phyloP scores from a whole-genome alignment of 169 alveolate species.

The Besnoitia besnoiti region DNA sequence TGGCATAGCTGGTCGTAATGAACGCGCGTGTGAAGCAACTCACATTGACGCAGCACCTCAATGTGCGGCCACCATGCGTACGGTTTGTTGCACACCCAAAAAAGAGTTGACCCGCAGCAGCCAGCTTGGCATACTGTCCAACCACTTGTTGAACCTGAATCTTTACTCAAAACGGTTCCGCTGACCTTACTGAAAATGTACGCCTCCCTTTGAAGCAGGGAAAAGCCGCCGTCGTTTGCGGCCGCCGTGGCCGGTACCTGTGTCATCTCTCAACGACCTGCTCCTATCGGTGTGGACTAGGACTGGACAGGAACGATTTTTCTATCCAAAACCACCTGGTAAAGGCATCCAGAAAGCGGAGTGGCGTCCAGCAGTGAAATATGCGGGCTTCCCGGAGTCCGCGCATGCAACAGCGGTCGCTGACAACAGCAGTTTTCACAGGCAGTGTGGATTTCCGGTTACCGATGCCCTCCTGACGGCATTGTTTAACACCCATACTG shows the following conservation, averaged over 20 bases:
- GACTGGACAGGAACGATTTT: no score
- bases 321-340: no score
- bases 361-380: no score
- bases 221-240: not conserved
- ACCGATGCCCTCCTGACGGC: no score
- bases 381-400: no score
- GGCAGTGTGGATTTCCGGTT: no score
- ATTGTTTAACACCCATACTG: no score
- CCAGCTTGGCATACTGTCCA: not conserved
- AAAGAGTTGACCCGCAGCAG: not conserved
- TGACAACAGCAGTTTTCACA: no score
- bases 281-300: no score
- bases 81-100: constrained; percentile 23
- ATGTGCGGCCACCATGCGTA: constrained; percentile 4
- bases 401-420: no score
- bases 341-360: no score
- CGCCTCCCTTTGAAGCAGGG: not conserved
- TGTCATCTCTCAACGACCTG: not conserved
- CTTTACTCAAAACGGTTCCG: not conserved
- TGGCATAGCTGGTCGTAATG: not conserved
- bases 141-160: not conserved
- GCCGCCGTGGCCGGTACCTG: not conserved
- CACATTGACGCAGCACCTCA: constrained; percentile 16
- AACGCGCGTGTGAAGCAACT: not conserved
- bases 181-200: not conserved